Conservation (phyloP, 805 yeast genomes). For the Alloascoidea hylecoeti region DNA sequence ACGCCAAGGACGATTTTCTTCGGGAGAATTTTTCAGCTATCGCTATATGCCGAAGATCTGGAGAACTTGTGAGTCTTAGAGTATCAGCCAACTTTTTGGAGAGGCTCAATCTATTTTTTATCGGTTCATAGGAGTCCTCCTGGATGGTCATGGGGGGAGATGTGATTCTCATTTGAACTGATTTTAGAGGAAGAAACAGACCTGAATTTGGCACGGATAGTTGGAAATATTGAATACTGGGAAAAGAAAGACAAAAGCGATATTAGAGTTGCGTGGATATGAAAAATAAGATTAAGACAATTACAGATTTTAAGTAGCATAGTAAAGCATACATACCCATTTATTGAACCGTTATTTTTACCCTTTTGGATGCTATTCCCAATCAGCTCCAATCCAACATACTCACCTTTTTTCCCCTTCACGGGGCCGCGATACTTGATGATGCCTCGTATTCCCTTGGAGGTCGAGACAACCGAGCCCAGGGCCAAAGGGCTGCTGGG, state of each 20-base stretch:
- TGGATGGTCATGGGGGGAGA: neutral
- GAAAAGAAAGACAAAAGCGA: neutral
- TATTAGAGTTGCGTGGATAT: neutral
- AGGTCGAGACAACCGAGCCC: conserved; percentile 24
- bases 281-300: neutral
- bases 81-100: no score
- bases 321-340: conserved; percentile 25
- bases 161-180: neutral
- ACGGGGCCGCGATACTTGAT: conserved; percentile 63
- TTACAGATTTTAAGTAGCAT: no score
- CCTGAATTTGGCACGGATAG: conserved; percentile 58
- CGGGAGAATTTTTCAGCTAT: neutral
- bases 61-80: no score
- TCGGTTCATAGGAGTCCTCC: conserved; percentile 1
- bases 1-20: neutral
- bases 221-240: conserved; percentile 41
- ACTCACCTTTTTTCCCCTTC: conserved; percentile 56
- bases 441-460: conserved; percentile 59
- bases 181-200: conserved; percentile 36
- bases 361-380: conserved; percentile 55
- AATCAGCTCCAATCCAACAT: conserved; percentile 80
- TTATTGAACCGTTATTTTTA: conserved; percentile 73
- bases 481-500: no score
- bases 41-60: neutral
- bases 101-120: no score